phyloP scores from a whole-genome alignment of 805 yeast genomes.

The Yarrowia sp. region DNA sequence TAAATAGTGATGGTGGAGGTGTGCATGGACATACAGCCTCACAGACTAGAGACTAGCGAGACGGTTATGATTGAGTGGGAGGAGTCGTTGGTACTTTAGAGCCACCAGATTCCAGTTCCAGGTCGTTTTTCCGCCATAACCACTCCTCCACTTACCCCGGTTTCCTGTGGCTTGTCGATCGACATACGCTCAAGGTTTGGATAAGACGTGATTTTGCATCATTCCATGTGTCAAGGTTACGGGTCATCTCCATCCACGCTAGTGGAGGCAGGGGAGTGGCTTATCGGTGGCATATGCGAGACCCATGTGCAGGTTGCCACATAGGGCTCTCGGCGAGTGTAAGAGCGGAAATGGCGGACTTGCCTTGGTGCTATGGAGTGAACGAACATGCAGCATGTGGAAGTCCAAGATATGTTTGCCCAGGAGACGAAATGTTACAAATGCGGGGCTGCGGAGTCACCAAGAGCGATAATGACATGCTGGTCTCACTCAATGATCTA shows the following conservation, averaged over 20 bases:
- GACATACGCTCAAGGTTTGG: slow-evolving; percentile 1
- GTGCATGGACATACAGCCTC: neutral
- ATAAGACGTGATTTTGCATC: slow-evolving; percentile 22
- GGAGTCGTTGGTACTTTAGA: no score
- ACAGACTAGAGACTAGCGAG: no score
- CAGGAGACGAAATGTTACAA: no score
- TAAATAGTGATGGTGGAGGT: neutral
- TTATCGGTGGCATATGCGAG: neutral
- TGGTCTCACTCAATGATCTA: no score
- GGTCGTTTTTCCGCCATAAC: neutral
- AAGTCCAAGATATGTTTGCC: no score
- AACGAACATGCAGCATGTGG: no score
- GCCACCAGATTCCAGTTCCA: no score
- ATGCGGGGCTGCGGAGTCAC: no score
- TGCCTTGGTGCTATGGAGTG: no score
- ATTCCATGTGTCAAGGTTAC: neutral
- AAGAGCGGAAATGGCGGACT: slow-evolving; percentile 8
- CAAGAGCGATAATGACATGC: no score
- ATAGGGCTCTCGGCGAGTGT: neutral
- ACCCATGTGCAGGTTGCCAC: neutral
- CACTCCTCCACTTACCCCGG: neutral
- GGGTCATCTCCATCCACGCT: slow-evolving; percentile 2
- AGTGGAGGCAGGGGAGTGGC: slow-evolving; percentile 2
- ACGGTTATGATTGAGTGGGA: no score
- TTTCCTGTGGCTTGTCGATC: slow-evolving; percentile 5